A percentile compares a stretch with the other conserved stretches of the same genome.
Conservation (phyloP, 176 grass and related monocot genomes). For the Puya raimondii region DNA sequence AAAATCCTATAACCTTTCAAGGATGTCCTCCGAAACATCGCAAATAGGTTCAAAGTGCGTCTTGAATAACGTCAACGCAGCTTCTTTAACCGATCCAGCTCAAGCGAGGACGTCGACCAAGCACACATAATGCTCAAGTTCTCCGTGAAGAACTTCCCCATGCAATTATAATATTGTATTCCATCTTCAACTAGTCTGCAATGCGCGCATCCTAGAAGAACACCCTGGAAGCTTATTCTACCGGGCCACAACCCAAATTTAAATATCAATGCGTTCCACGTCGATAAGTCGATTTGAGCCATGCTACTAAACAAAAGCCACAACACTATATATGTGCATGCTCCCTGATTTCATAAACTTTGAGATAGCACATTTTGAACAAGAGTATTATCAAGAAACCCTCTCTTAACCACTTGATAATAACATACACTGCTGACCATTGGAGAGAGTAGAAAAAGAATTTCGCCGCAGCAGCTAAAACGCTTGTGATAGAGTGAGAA, state of each 20-base stretch:
- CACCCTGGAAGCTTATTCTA: slow-evolving; percentile 6
- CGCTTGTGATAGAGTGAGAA: neutral
- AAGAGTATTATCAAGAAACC: neutral
- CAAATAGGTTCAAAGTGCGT: slow-evolving; percentile 5
- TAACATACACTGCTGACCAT: neutral
- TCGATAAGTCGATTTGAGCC: neutral
- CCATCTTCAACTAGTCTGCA: neutral
- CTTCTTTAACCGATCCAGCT: neutral
- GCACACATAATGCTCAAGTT: slow-evolving; percentile 1
- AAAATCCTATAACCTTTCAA: slow-evolving; percentile 1
- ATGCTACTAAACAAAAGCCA: neutral
- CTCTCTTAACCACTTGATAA: neutral
- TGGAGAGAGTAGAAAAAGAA: neutral
- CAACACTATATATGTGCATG: no score
- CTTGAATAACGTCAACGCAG: slow-evolving; percentile 3
- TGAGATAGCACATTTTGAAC: slow-evolving; percentile 3
- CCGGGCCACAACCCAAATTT: neutral
- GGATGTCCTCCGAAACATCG: slow-evolving; percentile 2
- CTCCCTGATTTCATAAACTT: neutral
- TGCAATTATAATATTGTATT: neutral
- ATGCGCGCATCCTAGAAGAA: neutral
- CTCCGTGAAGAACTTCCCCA: neutral
- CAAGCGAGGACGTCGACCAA: neutral
- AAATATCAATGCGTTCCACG: neutral
- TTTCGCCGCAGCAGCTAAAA: neutral